Evolutionary conservation across 331 rosid genomes (phyloP).

Genomic region (Quercus lobata): DNA sequence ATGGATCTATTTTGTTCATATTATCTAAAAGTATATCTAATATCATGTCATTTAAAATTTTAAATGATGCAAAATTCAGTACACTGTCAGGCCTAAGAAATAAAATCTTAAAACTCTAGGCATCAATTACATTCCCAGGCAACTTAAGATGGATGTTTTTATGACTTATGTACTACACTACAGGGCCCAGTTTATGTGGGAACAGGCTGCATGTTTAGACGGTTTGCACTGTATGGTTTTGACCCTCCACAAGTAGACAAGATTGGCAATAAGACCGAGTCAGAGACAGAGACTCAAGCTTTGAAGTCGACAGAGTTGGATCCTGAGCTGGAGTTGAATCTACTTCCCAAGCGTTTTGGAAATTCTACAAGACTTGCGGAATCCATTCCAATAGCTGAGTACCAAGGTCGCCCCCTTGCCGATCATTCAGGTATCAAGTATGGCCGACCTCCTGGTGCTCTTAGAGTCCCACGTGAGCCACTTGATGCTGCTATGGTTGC

Average conservation of each 20-base stretch:
- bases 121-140: neutral
- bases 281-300: constrained; percentile 43
- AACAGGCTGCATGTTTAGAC: constrained; percentile 86
- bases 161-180: neutral
- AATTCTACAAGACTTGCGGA: constrained; percentile 67
- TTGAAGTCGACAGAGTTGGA: constrained; percentile 51
- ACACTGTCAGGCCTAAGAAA: too few relatives aligned
- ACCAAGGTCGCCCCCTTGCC: constrained; percentile 79
- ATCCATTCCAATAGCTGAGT: constrained; percentile 62
- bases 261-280: constrained; percentile 5
- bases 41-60: too few relatives aligned
- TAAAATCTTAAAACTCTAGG: too few relatives aligned
- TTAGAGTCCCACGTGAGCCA: constrained; percentile 67
- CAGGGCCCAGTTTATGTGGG: constrained; percentile 92
- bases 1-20: too few relatives aligned
- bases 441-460: constrained; percentile 71
- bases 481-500: constrained; percentile 74
- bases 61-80: too few relatives aligned
- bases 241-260: constrained; percentile 60
- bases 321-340: constrained; percentile 53
- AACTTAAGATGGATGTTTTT: neutral
- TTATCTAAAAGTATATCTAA: too few relatives aligned
- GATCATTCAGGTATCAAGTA: constrained; percentile 65
- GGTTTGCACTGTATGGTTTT: constrained; percentile 81
- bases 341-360: constrained; percentile 79